These are phyloP conservation scores for Pseudogymnoascus sp. DNA, from an alignment of 2,329 filamentous ascomycete species.

Conservation along the genomic window DNA sequence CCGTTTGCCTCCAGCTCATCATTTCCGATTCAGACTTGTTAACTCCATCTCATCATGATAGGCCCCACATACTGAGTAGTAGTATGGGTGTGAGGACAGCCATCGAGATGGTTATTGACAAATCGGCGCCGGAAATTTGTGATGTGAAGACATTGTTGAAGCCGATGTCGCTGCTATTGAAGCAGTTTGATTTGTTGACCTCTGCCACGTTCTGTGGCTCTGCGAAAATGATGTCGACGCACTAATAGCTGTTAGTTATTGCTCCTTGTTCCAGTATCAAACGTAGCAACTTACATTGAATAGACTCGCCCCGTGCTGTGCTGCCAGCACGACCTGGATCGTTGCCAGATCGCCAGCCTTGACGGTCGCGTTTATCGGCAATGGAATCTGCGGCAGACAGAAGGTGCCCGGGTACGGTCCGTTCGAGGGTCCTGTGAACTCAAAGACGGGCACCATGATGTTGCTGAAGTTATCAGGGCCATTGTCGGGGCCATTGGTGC, in stretches of 20 bases:
- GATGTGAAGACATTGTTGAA: slow-evolving; percentile 68
- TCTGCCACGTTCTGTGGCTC: slow-evolving; percentile 66
- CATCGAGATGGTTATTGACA: neutral
- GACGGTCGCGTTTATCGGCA: slow-evolving; percentile 63
- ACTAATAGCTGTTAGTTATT: slow-evolving; percentile 42
- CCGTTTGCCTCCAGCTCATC: neutral
- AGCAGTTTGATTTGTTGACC: slow-evolving; percentile 78
- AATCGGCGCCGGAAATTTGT: neutral
- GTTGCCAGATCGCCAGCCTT: slow-evolving; percentile 81
- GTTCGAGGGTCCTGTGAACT: slow-evolving; percentile 73
- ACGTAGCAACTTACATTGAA: slow-evolving; percentile 34
- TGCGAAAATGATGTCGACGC: slow-evolving; percentile 88
- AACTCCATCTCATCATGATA: neutral
- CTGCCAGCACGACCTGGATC: slow-evolving; percentile 78
- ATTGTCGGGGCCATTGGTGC: slow-evolving; percentile 52
- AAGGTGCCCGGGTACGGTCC: slow-evolving; percentile 80
- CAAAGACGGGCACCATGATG: slow-evolving; percentile 70
- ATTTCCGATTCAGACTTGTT: neutral
- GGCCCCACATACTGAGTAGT: neutral
- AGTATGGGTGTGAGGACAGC: neutral
- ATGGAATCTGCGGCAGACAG: slow-evolving; percentile 80
- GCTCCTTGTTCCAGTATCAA: neutral
- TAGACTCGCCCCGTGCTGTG: slow-evolving; percentile 72
- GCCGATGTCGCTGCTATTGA: slow-evolving; percentile 70
- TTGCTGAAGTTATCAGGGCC: slow-evolving; percentile 77